Conservation (phyloP, 129 eudicot species). For the Flaveria brownii region DNA sequence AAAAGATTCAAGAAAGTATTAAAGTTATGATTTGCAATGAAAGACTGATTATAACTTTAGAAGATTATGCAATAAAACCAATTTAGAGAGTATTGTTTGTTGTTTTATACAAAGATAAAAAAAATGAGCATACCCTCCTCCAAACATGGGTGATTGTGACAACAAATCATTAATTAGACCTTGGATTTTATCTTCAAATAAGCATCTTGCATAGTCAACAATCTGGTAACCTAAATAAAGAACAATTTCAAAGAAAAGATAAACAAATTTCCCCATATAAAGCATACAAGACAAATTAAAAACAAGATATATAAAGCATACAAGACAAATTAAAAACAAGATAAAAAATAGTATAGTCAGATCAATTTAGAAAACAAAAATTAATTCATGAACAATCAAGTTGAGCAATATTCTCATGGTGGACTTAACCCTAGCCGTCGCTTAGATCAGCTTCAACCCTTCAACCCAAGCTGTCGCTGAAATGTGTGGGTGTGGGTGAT, state of each 20-base stretch:
- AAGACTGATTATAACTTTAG: no score
- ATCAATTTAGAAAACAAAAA: constrained; percentile 5
- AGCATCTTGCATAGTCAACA: constrained; percentile 75
- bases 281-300: background rate
- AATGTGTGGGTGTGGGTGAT: no score
- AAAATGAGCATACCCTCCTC: constrained; percentile 74
- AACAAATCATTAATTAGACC: constrained; percentile 55
- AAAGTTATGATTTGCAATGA: no score
- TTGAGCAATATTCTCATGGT: constrained; percentile 27
- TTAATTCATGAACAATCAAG: constrained; percentile 27
- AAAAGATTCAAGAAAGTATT: no score
- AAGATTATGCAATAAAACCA: no score
- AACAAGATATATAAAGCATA: constrained; percentile 19
- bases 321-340: constrained; percentile 1
- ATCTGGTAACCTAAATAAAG: constrained; percentile 22
- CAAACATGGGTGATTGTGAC: constrained; percentile 71
- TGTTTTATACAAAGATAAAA: background rate
- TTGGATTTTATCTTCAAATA: constrained; percentile 64
- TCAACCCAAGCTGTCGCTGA: no score
- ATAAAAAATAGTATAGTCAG: constrained; percentile 13
- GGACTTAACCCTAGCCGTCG: constrained; percentile 15
- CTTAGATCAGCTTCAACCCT: no score
- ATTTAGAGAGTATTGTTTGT: background rate
- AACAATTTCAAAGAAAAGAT: constrained; percentile 8
- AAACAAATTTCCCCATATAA: constrained; percentile 16